Conservation (phyloP, 2,329 filamentous ascomycete genomes). For the Ceratocystis papillata region DNA sequence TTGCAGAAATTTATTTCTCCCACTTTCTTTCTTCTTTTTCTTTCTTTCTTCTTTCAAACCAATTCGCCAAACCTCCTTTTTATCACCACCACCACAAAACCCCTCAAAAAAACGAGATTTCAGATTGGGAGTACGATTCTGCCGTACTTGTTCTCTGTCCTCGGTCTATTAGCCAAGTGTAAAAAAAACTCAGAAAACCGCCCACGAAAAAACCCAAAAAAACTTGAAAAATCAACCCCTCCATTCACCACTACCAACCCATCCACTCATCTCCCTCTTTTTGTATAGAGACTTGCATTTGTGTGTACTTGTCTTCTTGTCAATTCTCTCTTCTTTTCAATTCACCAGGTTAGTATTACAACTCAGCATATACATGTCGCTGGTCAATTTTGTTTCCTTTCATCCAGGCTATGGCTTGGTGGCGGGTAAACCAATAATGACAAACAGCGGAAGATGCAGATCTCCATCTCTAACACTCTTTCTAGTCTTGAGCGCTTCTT, state of each 20-base stretch:
- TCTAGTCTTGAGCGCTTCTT: slow-evolving; percentile 13
- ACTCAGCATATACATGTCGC: no score
- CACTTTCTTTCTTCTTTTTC: slow-evolving; percentile 34
- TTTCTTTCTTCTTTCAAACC: slow-evolving; percentile 36
- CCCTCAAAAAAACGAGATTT: slow-evolving; percentile 36
- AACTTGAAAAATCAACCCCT: slow-evolving; percentile 52
- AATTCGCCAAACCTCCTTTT: slow-evolving; percentile 34
- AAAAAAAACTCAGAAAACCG: slow-evolving; percentile 25
- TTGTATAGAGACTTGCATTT: slow-evolving; percentile 20
- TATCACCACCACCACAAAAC: slow-evolving; percentile 38
- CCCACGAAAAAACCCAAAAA: slow-evolving; percentile 40
- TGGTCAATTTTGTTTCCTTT: neutral
- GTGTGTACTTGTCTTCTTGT: slow-evolving; percentile 20
- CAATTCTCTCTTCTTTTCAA: slow-evolving; percentile 24
- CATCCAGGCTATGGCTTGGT: slow-evolving; percentile 7
- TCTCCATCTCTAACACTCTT: neutral
- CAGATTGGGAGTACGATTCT: slow-evolving; percentile 46
- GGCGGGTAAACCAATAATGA: neutral
- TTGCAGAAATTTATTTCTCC: slow-evolving; percentile 32
- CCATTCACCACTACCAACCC: slow-evolving; percentile 35
- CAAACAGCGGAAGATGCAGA: neutral
- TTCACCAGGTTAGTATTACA: slow-evolving; percentile 14
- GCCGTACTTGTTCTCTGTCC: slow-evolving; percentile 51
- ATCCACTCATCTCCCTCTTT: slow-evolving; percentile 8
- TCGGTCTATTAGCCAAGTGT: slow-evolving; percentile 39